Conservation (phyloP, 2,329 filamentous ascomycete genomes). For the Zopfia rhizophila region DNA sequence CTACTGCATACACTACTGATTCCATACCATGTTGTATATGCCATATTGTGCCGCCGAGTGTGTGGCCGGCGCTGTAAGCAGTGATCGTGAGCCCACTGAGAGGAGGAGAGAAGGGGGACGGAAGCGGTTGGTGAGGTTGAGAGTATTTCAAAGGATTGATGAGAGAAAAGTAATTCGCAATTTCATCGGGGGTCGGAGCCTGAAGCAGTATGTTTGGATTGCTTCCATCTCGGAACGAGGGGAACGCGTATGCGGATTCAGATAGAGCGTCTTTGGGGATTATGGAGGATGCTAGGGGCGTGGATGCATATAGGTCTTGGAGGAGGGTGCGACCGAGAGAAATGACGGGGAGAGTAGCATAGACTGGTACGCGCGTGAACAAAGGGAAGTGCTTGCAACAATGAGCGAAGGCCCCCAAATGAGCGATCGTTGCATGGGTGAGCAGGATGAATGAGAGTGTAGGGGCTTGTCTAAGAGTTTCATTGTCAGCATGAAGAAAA, state of each 20-base stretch:
- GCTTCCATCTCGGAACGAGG: slow-evolving; percentile 60
- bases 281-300: slow-evolving; percentile 85
- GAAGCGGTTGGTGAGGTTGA: slow-evolving; percentile 89
- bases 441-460: slow-evolving; percentile 93
- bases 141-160: slow-evolving; percentile 97
- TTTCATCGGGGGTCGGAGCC: slow-evolving; percentile 86
- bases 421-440: slow-evolving; percentile 90
- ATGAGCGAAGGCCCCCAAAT: slow-evolving; percentile 93
- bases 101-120: slow-evolving; percentile 87
- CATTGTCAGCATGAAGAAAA: slow-evolving; percentile 12
- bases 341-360: slow-evolving; percentile 93
- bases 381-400: slow-evolving; percentile 96
- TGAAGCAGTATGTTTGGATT: slow-evolving; percentile 66
- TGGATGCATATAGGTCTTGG: slow-evolving; percentile 91
- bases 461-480: slow-evolving; percentile 76
- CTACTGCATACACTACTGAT: slow-evolving; percentile 95
- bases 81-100: slow-evolving; percentile 93
- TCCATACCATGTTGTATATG: slow-evolving; percentile 97
- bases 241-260: slow-evolving; percentile 66
- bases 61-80: slow-evolving; percentile 96
- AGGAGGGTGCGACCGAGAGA: slow-evolving; percentile 89
- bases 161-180: slow-evolving; percentile 88
- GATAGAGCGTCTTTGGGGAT: slow-evolving; percentile 79
- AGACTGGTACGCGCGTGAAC: slow-evolving; percentile 92
- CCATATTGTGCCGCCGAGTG: slow-evolving; percentile 97